Evolutionary conservation across 2,329 filamentous ascomycete genomes (phyloP).

Genomic region (Colletotrichum agaves): DNA sequence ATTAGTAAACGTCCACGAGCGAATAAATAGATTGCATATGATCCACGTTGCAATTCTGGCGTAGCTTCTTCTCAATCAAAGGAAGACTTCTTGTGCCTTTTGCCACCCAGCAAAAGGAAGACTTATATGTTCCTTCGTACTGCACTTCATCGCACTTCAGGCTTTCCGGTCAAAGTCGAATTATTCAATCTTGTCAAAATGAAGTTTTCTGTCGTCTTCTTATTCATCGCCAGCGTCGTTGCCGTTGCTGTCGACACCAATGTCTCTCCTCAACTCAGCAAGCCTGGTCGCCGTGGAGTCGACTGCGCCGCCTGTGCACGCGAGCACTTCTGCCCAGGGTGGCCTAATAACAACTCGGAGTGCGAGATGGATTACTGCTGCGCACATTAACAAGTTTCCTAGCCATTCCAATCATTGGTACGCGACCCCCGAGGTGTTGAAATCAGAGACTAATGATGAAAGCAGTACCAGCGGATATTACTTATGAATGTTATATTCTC

Average conservation of each 20-base stretch:
- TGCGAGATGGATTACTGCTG: conserved; percentile 33
- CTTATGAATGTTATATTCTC: background rate
- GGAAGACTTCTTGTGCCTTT: too few species aligned
- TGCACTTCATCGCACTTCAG: background rate
- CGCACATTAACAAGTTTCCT: background rate
- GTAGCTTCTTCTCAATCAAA: background rate
- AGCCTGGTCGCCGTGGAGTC: conserved; percentile 26
- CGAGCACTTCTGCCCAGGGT: conserved; percentile 28
- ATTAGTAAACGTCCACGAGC: background rate
- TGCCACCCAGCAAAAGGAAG: too few species aligned
- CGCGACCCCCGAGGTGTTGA: background rate
- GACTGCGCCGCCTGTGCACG: conserved; percentile 24
- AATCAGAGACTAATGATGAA: background rate
- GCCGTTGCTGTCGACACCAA: conserved; percentile 27
- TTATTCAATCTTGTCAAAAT: conserved; percentile 10
- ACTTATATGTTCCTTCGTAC: too few species aligned
- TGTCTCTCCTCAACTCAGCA: conserved; percentile 17
- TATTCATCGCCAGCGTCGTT: conserved; percentile 26
- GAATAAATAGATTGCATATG: background rate
- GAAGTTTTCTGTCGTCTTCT: conserved; percentile 21
- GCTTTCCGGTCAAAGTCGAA: conserved; percentile 20
- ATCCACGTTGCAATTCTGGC: too few species aligned
- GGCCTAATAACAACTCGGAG: conserved; percentile 29
- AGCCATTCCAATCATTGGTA: background rate
- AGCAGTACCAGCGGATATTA: background rate